Percentiles rank a stretch among this genome's conserved stretches.
Evolutionary conservation across 1,284 basidiomycete genomes (phyloP).

Genomic region (Sparassis latifolia): DNA sequence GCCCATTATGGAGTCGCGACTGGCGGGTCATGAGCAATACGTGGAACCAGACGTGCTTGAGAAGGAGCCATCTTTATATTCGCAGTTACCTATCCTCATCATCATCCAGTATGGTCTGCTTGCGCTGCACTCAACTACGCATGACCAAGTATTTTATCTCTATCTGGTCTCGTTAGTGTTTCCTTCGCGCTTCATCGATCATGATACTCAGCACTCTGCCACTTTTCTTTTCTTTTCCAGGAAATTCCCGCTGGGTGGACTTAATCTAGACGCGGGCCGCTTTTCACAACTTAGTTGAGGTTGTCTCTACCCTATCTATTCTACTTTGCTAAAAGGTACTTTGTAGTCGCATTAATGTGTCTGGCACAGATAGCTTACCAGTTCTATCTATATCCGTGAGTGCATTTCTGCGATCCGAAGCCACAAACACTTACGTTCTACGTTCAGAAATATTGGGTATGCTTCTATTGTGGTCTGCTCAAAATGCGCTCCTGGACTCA

Average conservation of each 20-base stretch:
- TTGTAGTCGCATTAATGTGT: slow-evolving; percentile 72
- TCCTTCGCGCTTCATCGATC: background rate
- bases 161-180: slow-evolving; percentile 75
- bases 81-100: slow-evolving; percentile 62
- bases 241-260: slow-evolving; percentile 62
- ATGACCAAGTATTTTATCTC: slow-evolving; percentile 79
- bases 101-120: slow-evolving; percentile 77
- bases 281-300: slow-evolving; percentile 74
- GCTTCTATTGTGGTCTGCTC: background rate
- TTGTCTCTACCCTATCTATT: background rate
- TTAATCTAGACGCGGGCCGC: slow-evolving; percentile 72
- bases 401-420: slow-evolving; percentile 18
- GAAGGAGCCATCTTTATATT: slow-evolving; percentile 53
- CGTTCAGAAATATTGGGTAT: slow-evolving; percentile 15
- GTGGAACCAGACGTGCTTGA: slow-evolving; percentile 20
- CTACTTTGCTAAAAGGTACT: background rate
- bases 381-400: slow-evolving; percentile 81
- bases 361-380: slow-evolving; percentile 78
- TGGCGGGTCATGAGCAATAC: slow-evolving; percentile 16
- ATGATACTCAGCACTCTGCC: background rate
- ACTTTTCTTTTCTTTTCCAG: slow-evolving; percentile 30
- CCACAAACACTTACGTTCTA: background rate
- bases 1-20: slow-evolving; percentile 47
- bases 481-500: background rate
- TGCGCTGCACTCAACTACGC: slow-evolving; percentile 76